These are phyloP conservation scores for Phaeolepiota aurea DNA, from an alignment of 768 basidiomycete species.

Conservation along the genomic window DNA sequence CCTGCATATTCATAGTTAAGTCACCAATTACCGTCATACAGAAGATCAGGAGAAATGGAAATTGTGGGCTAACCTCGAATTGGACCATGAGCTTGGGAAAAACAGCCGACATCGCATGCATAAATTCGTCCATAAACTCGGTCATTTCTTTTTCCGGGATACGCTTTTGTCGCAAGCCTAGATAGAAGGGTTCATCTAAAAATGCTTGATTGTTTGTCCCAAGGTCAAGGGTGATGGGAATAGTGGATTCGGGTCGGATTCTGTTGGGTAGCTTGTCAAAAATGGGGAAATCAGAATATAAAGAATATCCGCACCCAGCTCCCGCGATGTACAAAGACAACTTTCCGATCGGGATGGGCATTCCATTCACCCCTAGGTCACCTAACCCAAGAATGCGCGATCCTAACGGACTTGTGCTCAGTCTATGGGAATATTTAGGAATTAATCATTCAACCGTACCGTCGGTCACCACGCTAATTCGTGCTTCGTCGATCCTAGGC, in stretches of 20 bases:
- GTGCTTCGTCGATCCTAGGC: constrained; percentile 65
- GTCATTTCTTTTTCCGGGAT: constrained; percentile 56
- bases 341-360: constrained; percentile 91
- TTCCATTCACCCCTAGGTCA: constrained; percentile 75
- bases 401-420: constrained; percentile 31
- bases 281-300: constrained; percentile 1
- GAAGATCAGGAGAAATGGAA: constrained; percentile 1
- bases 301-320: constrained; percentile 54
- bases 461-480: constrained; percentile 90
- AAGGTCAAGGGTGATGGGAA: constrained; percentile 82
- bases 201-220: constrained; percentile 81
- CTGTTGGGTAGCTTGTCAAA: constrained; percentile 21
- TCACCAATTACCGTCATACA: background rate
- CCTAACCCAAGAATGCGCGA: constrained; percentile 88
- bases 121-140: constrained; percentile 91
- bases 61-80: constrained; percentile 49
- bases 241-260: constrained; percentile 66
- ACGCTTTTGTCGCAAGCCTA: constrained; percentile 72
- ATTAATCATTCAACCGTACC: constrained; percentile 30
- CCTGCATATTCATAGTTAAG: constrained; percentile 31
- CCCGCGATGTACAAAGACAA: constrained; percentile 85
- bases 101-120: constrained; percentile 64
- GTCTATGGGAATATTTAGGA: constrained; percentile 7
- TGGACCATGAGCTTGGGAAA: constrained; percentile 84
- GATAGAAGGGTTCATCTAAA: constrained; percentile 83